Percentiles rank a stretch among this genome's conserved stretches.
phyloP scores from a whole-genome alignment of 495 filamentous ascomycete species.

The Neurospora intermedia region DNA sequence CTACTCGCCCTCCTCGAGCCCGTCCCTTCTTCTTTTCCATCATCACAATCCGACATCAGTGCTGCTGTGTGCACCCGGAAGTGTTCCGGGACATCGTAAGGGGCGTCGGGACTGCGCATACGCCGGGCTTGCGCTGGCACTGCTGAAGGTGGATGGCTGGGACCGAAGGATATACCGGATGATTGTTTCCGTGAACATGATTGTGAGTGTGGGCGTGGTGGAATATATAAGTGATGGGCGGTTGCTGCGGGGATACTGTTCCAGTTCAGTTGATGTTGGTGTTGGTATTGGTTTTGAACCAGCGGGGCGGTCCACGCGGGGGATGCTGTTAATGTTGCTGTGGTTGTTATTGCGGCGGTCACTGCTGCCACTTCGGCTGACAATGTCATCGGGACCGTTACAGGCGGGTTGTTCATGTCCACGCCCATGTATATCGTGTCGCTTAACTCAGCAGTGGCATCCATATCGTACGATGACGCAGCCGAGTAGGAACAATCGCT shows the following conservation, averaged over 20 bases:
- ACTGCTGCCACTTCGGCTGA: background rate
- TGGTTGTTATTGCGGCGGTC: background rate
- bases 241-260: background rate
- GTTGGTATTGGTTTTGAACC: background rate
- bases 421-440: background rate
- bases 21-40: background rate
- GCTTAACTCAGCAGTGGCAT: background rate
- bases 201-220: background rate
- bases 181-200: background rate
- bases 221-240: background rate
- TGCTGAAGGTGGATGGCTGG: background rate
- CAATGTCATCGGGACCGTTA: constrained; percentile 8
- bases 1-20: constrained; percentile 19
- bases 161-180: background rate
- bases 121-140: background rate
- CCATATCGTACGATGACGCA: constrained; percentile 15
- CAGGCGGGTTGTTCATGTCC: background rate
- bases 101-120: constrained; percentile 15
- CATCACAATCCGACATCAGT: constrained; percentile 1
- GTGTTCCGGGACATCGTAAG: constrained; percentile 22
- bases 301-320: background rate
- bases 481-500: constrained; percentile 11
- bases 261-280: background rate
- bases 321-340: background rate
- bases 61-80: constrained; percentile 20